Evolutionary conservation across 148 eudicot species (phyloP).

Genomic region (Diospyros kaki): DNA sequence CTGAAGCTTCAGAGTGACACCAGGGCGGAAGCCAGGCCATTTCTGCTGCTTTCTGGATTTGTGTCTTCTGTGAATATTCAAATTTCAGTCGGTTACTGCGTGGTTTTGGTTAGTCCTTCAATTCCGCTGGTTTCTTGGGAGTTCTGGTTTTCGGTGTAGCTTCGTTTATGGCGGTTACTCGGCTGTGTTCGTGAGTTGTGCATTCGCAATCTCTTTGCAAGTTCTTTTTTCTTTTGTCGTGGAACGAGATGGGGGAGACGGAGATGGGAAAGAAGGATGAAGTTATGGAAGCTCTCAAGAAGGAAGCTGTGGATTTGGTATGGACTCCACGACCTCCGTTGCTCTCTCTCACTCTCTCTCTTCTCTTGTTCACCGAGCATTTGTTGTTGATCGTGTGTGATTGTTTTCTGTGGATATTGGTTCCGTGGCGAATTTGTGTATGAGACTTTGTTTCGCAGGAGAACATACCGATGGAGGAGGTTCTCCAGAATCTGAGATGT

Average conservation of each 20-base stretch:
- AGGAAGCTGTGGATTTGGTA: conserved; percentile 92
- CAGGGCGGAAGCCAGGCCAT: neutral
- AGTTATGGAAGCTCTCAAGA: conserved; percentile 65
- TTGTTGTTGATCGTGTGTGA: neutral
- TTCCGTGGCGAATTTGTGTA: conserved; percentile 8
- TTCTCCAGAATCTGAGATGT: conserved; percentile 81
- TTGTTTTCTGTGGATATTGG: neutral
- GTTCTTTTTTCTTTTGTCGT: neutral
- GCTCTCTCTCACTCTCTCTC: neutral
- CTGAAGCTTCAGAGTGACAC: neutral
- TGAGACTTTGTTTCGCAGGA: conserved; percentile 46
- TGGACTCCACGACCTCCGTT: conserved; percentile 15
- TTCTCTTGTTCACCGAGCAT: neutral
- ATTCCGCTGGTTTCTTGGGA: neutral
- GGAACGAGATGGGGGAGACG: neutral
- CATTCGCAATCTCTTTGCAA: neutral
- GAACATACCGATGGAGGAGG: conserved; percentile 77
- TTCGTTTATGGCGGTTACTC: neutral
- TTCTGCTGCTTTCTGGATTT: neutral
- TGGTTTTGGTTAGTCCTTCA: neutral
- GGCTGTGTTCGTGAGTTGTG: neutral
- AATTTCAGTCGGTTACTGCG: neutral
- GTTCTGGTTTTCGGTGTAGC: neutral
- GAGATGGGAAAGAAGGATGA: conserved; percentile 60
- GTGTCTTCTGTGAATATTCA: neutral